These are phyloP conservation scores for Aspergillus fischeri DNA, from an alignment of 2,329 filamentous ascomycete species.

Conservation along the genomic window DNA sequence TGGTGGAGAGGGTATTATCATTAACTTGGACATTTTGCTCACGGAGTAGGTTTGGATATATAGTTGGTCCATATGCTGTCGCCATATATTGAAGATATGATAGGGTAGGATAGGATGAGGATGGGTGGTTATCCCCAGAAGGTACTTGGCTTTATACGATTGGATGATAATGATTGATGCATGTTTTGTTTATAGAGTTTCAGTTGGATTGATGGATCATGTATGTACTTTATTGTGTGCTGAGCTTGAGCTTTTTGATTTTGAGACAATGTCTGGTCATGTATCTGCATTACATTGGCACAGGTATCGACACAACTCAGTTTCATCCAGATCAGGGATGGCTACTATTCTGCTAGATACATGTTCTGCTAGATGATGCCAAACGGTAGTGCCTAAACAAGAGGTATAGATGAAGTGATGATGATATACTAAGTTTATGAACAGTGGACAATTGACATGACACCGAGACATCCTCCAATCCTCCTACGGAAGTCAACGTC, in stretches of 20 bases:
- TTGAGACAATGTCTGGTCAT: conserved; percentile 2
- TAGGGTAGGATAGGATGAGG: conserved; percentile 2
- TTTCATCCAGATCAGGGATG: no score
- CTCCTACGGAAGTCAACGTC: not conserved
- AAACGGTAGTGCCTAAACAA: not conserved
- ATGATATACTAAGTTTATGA: conserved; percentile 12
- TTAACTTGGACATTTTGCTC: conserved; percentile 13
- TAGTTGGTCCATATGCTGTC: not conserved
- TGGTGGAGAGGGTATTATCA: conserved; percentile 83
- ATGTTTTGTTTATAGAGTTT: not conserved
- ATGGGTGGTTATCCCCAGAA: no score
- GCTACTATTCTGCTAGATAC: no score
- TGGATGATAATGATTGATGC: conserved; percentile 4
- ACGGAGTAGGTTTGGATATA: not conserved
- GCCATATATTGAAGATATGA: not conserved
- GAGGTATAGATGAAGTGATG: not conserved
- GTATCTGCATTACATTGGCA: not conserved
- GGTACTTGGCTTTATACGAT: not conserved
- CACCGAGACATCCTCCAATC: not conserved
- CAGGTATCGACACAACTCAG: no score
- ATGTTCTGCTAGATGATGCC: no score
- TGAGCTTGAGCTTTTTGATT: not conserved
- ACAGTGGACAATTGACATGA: not conserved
- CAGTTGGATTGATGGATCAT: not conserved
- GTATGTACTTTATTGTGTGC: not conserved